These are phyloP conservation scores for Multifurca ochricompacta DNA, from an alignment of 768 basidiomycete species.

Conservation along the genomic window DNA sequence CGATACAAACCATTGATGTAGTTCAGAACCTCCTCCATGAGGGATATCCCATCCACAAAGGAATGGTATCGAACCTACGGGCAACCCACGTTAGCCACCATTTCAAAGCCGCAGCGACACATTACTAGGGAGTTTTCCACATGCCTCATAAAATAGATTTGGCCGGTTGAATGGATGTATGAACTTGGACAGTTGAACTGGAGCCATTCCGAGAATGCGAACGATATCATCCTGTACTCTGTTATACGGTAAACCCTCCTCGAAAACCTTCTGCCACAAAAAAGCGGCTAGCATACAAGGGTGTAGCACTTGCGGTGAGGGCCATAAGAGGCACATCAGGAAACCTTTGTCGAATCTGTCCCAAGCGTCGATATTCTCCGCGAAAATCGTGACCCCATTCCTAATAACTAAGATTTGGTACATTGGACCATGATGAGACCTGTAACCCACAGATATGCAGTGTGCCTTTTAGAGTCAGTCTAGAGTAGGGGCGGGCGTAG, in stretches of 20 bases:
- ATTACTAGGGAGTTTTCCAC: neutral
- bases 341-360: constrained; percentile 59
- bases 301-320: constrained; percentile 75
- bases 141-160: constrained; percentile 78
- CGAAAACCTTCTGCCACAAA: no score
- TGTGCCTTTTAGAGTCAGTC: constrained; percentile 46
- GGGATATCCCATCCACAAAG: constrained; percentile 39
- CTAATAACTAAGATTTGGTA: constrained; percentile 29
- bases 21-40: constrained; percentile 58
- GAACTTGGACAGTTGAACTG: constrained; percentile 49
- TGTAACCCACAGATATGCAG: constrained; percentile 62
- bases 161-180: constrained; percentile 74
- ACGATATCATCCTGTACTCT: constrained; percentile 76
- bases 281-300: constrained; percentile 53
- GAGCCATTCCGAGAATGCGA: constrained; percentile 50
- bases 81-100: neutral
- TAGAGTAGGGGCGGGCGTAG: constrained; percentile 1
- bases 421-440: neutral
- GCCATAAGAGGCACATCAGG: constrained; percentile 79
- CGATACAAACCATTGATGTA: constrained; percentile 59
- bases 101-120: neutral
- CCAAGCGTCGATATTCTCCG: constrained; percentile 62
- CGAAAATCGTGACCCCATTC: constrained; percentile 87
- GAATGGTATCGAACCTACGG: constrained; percentile 58
- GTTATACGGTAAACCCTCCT: neutral